These are phyloP conservation scores for Cercospora canescens DNA, from an alignment of 2,329 filamentous ascomycete species.

Conservation along the genomic window DNA sequence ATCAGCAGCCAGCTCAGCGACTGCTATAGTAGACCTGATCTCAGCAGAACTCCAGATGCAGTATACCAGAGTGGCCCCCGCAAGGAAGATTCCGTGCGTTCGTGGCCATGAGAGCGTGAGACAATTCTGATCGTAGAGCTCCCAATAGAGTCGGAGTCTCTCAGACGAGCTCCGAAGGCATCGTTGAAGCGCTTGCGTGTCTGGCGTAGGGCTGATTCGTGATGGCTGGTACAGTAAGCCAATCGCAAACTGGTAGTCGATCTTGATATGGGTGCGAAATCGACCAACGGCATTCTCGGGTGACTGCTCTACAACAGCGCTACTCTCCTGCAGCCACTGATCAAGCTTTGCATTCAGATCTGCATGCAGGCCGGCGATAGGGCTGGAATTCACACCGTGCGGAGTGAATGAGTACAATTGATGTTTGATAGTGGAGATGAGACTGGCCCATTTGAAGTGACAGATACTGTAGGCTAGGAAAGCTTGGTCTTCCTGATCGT, in stretches of 20 bases:
- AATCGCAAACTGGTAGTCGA: constrained; percentile 6
- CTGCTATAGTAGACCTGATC: neutral
- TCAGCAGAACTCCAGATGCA: constrained; percentile 2
- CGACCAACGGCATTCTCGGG: neutral
- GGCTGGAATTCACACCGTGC: neutral
- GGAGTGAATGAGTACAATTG: constrained; percentile 3
- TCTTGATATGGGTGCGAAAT: neutral
- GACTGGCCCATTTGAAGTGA: constrained; percentile 10
- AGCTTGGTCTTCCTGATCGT: neutral
- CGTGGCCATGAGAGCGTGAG: neutral
- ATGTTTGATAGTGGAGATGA: constrained; percentile 8
- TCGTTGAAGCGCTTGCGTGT: neutral
- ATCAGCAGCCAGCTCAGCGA: neutral
- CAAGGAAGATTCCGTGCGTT: constrained; percentile 4
- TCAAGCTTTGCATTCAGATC: neutral
- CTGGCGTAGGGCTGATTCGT: neutral
- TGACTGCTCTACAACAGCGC: neutral
- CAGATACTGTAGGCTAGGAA: constrained; percentile 1
- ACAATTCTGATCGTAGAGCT: neutral
- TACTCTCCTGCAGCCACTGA: neutral
- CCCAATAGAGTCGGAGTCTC: neutral
- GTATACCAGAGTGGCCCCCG: neutral
- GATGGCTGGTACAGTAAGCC: constrained; percentile 9
- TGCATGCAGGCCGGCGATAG: neutral
- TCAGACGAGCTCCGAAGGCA: neutral